Percentiles rank a stretch among this genome's conserved stretches.
Evolutionary conservation across 257 asterid species (phyloP).

Genomic region (Forsythia viridissima): DNA sequence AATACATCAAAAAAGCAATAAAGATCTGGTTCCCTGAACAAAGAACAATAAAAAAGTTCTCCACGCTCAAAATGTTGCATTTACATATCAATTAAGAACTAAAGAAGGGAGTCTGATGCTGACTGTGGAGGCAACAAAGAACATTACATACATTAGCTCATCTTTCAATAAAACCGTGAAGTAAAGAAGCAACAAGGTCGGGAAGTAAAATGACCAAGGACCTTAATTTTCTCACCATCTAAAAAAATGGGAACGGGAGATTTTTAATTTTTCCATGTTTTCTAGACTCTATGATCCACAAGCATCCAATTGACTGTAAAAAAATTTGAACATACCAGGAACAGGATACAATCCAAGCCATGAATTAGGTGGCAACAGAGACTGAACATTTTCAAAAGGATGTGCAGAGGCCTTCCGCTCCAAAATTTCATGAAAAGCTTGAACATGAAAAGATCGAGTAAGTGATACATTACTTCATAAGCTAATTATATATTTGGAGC

Average conservation of each 20-base stretch:
- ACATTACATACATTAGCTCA: background rate
- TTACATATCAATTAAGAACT: too few relatives aligned
- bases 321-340: conserved; percentile 61
- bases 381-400: conserved; percentile 89
- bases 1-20: background rate
- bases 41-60: too few relatives aligned
- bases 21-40: too few relatives aligned
- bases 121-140: background rate
- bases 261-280: background rate
- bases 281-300: conserved; percentile 16
- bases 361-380: conserved; percentile 76
- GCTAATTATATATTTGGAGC: conserved; percentile 5
- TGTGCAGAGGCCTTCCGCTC: conserved; percentile 91
- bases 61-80: too few relatives aligned
- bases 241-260: background rate
- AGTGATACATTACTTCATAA: conserved; percentile 9
- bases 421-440: conserved; percentile 92
- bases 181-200: background rate
- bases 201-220: background rate
- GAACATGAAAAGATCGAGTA: conserved; percentile 24
- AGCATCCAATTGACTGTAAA: conserved; percentile 9
- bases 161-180: background rate
- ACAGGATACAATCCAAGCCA: conserved; percentile 86
- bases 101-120: too few relatives aligned
- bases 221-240: background rate